Evolutionary conservation across 768 basidiomycete genomes (phyloP), one percentile per base, ranked within the genome.

Genomic region (Kondoa malvinella): DNA sequence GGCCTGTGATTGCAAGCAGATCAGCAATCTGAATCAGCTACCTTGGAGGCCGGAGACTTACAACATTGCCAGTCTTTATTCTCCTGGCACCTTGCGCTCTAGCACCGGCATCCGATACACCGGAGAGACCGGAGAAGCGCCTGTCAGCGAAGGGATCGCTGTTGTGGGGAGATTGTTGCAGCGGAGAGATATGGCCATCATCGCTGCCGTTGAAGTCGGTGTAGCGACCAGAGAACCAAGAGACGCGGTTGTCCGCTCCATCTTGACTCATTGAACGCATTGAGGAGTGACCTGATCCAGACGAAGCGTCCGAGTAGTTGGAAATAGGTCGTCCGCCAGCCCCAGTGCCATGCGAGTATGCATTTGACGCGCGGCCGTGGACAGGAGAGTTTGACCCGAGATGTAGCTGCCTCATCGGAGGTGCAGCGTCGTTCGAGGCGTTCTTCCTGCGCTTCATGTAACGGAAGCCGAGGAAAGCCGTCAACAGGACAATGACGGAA

Each of bases 391-490:
- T 14, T 26, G 34, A 27, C 27, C 62, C 56, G 27, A 57, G 67
- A 56, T 40, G 61, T 26, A 64, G n/a, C 12, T 27, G 34, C 17
- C 32, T 4, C 31, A 65, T 21, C 3, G 21, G 4, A 27, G 29
- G 56, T 4, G 58, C 30, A 12, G 58, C 14, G 32, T 16, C 16
- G 16, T 16, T 29, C 12, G 3, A 3, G 3, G 27, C 15, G 27
- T 14, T n/a, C 32, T 63, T 27, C 67, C 67, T 69, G 25, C 32
- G 3, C 26, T 61, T 26, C 4, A 59, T 27, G 60, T 69, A 69
- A 15, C 74, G 69, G 67, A 70, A 72, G 1, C 70, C 74, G 25
- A 72, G 56, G 73, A 72, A 73, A 4, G 30, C 73, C 1, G 70
- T 71, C 17, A 73, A 57, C n/a, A 63, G 66, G 59, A 73, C 66